Evolutionary conservation across 2,329 filamentous ascomycete species (phyloP), one percentile per base, ranked within the genome.

Genomic region (Aspergillus luchuensis): DNA sequence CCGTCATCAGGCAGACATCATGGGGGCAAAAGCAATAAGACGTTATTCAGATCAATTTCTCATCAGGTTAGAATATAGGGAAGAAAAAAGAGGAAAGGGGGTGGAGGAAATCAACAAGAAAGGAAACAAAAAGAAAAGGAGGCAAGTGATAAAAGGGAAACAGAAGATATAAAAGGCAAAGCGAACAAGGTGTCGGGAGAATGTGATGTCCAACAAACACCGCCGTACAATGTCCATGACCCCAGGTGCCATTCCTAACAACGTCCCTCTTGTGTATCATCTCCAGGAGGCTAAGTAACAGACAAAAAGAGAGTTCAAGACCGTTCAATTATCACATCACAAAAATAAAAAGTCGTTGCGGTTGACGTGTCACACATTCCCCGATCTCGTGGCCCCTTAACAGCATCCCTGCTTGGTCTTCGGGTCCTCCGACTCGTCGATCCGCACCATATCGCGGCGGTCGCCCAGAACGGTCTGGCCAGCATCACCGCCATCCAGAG

Each of bases 401-500:
- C 77, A 79, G 72, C 77, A 79, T 67, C 76, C 76, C 66, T 72
- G 69, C 85, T 96, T 94, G 72, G 86, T 84, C 70, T 91, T 86
- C 72, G 91, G 86, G 70, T 95, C 91, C 68, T 90, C 87, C 55
- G 91, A 87, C 81, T 94, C 92, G 85, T 87, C 94, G 72, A 97
- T 89, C 67, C 92, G 89, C 73, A 98, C 91, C 53, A 84, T 81
- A 77, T 91, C 92, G 71, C 87, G 89, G 72, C 91, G 90, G 68
- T 90, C 87, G 68, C 88, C 88, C 72, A 95, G 90, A 67, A 90
- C 89, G 74, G 90, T 89, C 76, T 91, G 90, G 66, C 89, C 85
- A 64, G 87, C 86, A 71, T 97, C 93, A 74, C 91, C 92, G 74
- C 90, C 91, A 77, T 97, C 94, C 72, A 98, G 88, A 45, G 92